Base-by-base conservation (phyloP, 176 grass and related monocot genomes). In the Triticum timopheevii region DNA sequence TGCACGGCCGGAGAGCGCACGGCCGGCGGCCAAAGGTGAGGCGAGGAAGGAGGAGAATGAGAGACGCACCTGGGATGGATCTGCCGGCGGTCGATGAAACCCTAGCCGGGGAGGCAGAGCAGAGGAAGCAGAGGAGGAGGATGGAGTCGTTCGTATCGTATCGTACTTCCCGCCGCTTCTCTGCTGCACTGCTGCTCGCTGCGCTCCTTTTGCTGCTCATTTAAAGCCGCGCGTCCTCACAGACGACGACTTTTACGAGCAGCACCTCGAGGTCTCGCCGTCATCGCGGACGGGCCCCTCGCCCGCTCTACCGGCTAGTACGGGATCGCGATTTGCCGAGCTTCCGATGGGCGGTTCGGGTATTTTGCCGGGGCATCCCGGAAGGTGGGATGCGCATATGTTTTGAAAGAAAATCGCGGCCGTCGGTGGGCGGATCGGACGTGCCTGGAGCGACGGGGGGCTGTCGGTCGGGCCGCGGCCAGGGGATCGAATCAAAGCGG, bases 241-340 rank as follows among this genome's bases (percentile, higher is more conserved):
- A 76, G 73, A 76, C 72, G 23, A 13, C 7, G 4, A 4, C 45
- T 49, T 49, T 49, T 3, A 11, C 40, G 10, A 0, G 11, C 40
- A 11, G 8, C 10, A 10, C 40, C 40, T 42, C 40, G 0, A 42
- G 40, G 0, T 11, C 0, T 10, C 40, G 40, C 0, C 40, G 40
- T 42, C 2, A 42, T 42, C 40, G 45, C 44, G 3, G 0, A 0
- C 0, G 0, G 0, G 7, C 10, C 75, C 87, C 16, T 84, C 3
- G 0, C 3, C 0, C 1, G 10, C 27, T 13, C 80, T 83, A 28
- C 64, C 64, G 86, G 62, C 25, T 42, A 45, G 34, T 63, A 12
- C 1, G 0, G 0, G 0, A 0, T 0, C 0, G 17, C 2, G n/a
- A 31, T 27, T 25, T 7, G 35, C 35, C 35, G 1, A 0, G 0